Conservation (phyloP, 768 basidiomycete genomes). For the Lactarius akahatsu region DNA sequence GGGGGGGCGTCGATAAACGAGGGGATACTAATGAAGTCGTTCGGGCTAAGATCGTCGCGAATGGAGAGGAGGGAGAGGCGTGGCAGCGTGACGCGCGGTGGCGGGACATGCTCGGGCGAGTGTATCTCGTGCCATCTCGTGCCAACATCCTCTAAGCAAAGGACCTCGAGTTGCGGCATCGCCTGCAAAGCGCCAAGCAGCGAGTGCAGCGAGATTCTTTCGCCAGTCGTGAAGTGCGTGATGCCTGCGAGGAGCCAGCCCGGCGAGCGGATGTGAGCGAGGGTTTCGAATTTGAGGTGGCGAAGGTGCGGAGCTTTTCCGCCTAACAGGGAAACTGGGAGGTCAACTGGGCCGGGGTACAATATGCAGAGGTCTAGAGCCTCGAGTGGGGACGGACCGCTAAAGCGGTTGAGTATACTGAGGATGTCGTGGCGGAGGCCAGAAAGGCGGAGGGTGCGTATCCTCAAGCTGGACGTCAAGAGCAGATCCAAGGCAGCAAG, state of each 20-base stretch:
- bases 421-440: constrained; percentile 13
- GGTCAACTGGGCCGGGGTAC: neutral
- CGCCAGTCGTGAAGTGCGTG: constrained; percentile 18
- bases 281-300: constrained; percentile 4
- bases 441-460: constrained; percentile 16
- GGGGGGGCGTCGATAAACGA: constrained; percentile 7
- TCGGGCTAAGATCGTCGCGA: constrained; percentile 5
- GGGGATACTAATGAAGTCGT: constrained; percentile 4
- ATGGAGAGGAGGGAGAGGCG: constrained; percentile 11
- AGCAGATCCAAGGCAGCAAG: constrained; percentile 19
- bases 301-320: constrained; percentile 10
- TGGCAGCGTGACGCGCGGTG: constrained; percentile 2
- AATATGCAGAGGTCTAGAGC: neutral
- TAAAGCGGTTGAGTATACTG: constrained; percentile 10
- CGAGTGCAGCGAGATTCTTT: neutral
- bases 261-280: constrained; percentile 4
- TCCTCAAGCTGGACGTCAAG: neutral
- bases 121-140: neutral
- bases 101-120: neutral
- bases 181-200: constrained; percentile 1
- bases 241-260: constrained; percentile 14
- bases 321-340: constrained; percentile 12
- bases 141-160: constrained; percentile 15
- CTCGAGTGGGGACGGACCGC: constrained; percentile 13
- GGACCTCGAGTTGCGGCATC: constrained; percentile 17